Percentiles rank a stretch among this genome's conserved stretches.
phyloP scores from a whole-genome alignment of 2,329 filamentous ascomycete genomes.

The Apiospora koreana region DNA sequence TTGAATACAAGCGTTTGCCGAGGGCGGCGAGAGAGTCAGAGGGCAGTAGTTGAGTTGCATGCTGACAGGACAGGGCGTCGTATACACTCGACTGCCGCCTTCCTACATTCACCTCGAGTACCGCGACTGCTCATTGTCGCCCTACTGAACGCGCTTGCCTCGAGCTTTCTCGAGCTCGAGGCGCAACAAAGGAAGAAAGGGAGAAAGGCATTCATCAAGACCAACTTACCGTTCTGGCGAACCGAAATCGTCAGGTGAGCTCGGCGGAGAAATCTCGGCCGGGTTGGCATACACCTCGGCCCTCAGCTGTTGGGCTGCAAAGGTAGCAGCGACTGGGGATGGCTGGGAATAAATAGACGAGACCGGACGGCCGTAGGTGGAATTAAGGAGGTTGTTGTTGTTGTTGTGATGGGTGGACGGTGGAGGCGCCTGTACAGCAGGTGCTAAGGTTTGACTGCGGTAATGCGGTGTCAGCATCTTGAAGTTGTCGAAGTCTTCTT shows the following conservation, averaged over 20 bases:
- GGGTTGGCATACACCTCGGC: constrained; percentile 28
- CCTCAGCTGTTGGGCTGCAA: constrained; percentile 32
- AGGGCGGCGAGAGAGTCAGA: background rate
- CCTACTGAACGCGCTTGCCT: background rate
- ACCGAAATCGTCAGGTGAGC: constrained; percentile 52
- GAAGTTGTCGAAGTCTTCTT: background rate
- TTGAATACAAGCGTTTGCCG: background rate
- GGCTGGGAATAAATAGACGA: constrained; percentile 65
- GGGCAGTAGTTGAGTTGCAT: background rate
- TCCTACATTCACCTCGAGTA: constrained; percentile 14
- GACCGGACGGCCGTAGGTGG: constrained; percentile 39
- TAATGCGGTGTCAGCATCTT: constrained; percentile 25
- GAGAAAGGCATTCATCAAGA: background rate
- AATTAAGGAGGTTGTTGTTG: constrained; percentile 17
- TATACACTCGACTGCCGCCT: background rate
- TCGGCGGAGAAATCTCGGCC: constrained; percentile 53
- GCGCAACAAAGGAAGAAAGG: constrained; percentile 15
- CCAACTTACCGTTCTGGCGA: constrained; percentile 43
- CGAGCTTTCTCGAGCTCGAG: constrained; percentile 16
- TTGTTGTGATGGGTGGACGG: constrained; percentile 29
- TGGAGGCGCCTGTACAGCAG: constrained; percentile 28
- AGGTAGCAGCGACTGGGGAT: constrained; percentile 41
- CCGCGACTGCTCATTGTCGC: background rate
- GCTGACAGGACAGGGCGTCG: background rate
- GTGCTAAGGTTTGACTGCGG: constrained; percentile 31